phyloP scores from a whole-genome alignment of 768 basidiomycete species.

The Inosperma sp. region DNA sequence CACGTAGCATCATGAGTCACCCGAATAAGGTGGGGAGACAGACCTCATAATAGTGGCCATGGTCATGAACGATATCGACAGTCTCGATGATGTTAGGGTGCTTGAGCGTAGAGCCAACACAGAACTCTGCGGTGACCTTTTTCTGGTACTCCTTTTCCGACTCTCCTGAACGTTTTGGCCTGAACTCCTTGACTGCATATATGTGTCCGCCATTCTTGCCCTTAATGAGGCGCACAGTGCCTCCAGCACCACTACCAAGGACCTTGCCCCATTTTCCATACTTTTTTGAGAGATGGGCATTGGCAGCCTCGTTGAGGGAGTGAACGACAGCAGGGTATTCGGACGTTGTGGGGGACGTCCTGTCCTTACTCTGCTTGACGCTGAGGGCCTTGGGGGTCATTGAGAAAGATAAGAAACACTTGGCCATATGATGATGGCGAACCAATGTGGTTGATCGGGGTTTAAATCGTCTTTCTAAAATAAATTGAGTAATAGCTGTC shows the following conservation, averaged over 20 bases:
- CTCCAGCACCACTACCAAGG: conserved; percentile 95
- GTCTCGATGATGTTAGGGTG: conserved; percentile 97
- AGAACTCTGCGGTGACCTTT: conserved; percentile 99
- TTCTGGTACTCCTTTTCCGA: conserved; percentile 97
- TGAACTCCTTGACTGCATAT: conserved; percentile 97
- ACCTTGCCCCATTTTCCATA: conserved; percentile 99
- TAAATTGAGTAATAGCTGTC: conserved; percentile 49
- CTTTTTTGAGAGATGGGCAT: conserved; percentile 94
- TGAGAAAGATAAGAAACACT: too few relatives aligned
- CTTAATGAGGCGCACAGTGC: conserved; percentile 95
- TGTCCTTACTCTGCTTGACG: conserved; percentile 43
- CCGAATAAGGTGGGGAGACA: conserved; percentile 19
- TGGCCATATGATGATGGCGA: conserved; percentile 8
- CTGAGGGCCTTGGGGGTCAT: conserved; percentile 15
- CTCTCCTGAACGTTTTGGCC: conserved; percentile 85
- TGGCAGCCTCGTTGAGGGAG: conserved; percentile 76
- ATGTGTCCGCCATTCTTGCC: conserved; percentile 81
- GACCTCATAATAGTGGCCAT: conserved; percentile 98
- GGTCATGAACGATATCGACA: conserved; percentile 95
- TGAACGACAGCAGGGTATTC: conserved; percentile 34
- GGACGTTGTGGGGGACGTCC: conserved; percentile 29
- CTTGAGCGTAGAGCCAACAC: conserved; percentile 90
- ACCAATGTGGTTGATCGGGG: background rate
- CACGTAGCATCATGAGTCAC: conserved; percentile 5
- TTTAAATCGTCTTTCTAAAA: conserved; percentile 6